Conservation (phyloP, 2,329 filamentous ascomycete species). For the Arthrobotrys iridis region DNA sequence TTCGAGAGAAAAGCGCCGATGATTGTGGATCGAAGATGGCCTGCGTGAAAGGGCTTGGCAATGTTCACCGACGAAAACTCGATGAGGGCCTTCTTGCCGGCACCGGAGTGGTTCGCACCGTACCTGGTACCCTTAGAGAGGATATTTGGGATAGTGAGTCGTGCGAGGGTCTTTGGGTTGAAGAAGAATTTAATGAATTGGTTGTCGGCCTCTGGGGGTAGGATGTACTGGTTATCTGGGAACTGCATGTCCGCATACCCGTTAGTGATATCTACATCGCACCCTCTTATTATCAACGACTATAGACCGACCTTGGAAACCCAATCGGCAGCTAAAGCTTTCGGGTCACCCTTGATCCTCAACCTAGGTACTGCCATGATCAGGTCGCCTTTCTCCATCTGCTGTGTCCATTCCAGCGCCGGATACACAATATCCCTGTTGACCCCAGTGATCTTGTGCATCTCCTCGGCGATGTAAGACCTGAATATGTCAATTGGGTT, state of each 20-base stretch:
- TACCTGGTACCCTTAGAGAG: constrained; percentile 71
- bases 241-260: constrained; percentile 66
- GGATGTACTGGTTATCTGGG: constrained; percentile 77
- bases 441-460: constrained; percentile 75
- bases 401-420: constrained; percentile 79
- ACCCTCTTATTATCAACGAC: neutral
- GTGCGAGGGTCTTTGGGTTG: constrained; percentile 73
- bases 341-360: constrained; percentile 76
- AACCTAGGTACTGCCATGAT: constrained; percentile 82
- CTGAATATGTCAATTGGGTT: constrained; percentile 85
- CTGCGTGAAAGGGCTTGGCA: constrained; percentile 81
- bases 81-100: constrained; percentile 73
- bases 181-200: constrained; percentile 83
- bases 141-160: constrained; percentile 75
- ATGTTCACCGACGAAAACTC: constrained; percentile 90
- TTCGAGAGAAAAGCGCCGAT: constrained; percentile 78
- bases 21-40: constrained; percentile 79
- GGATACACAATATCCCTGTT: constrained; percentile 77
- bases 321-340: constrained; percentile 72
- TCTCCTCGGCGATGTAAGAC: constrained; percentile 75
- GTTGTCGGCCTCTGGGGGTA: constrained; percentile 73
- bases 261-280: neutral
- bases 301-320: constrained; percentile 66
- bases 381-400: constrained; percentile 83
- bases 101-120: constrained; percentile 72